Evolutionary conservation across 495 filamentous ascomycete genomes (phyloP).

Genomic region (Endocarpon pusillum): DNA sequence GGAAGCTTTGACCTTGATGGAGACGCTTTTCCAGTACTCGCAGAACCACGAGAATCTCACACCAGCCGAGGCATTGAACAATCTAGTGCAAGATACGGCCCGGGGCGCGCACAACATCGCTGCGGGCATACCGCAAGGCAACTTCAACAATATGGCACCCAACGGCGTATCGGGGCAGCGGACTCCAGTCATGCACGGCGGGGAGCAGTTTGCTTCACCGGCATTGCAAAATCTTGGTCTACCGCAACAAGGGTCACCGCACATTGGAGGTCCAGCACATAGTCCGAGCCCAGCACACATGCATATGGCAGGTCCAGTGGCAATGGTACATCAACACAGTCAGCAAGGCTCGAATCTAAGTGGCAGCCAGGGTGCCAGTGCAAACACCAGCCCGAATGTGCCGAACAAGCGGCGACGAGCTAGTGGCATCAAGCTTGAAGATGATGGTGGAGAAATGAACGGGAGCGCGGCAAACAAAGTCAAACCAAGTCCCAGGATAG

Average conservation of each 20-base stretch:
- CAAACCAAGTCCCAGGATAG: slow-evolving; percentile 37
- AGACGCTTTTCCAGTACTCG: slow-evolving; percentile 43
- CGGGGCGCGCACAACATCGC: too few relatives aligned
- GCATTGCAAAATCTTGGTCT: slow-evolving; percentile 31
- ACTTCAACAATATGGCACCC: slow-evolving; percentile 2
- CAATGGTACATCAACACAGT: slow-evolving; percentile 56
- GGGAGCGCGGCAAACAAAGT: slow-evolving; percentile 31
- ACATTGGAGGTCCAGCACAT: slow-evolving; percentile 27
- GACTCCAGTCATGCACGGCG: slow-evolving; percentile 18
- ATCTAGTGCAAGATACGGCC: too few relatives aligned
- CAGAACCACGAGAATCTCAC: slow-evolving; percentile 38
- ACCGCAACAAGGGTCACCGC: slow-evolving; percentile 29
- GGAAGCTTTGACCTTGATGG: slow-evolving; percentile 62
- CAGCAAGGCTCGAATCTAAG: slow-evolving; percentile 46
- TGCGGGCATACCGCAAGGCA: slow-evolving; percentile 7
- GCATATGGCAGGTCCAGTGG: slow-evolving; percentile 25
- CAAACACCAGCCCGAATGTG: slow-evolving; percentile 71
- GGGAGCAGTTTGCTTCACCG: slow-evolving; percentile 34
- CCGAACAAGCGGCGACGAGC: slow-evolving; percentile 60
- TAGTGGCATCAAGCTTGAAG: slow-evolving; percentile 58
- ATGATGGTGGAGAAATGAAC: slow-evolving; percentile 37
- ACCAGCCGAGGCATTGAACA: slow-evolving; percentile 43
- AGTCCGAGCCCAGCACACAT: slow-evolving; percentile 27
- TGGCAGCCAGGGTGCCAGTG: slow-evolving; percentile 51
- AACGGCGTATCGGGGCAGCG: slow-evolving; percentile 6